phyloP scores from a whole-genome alignment of 257 asterid genomes.

The Nicotiana noctiflora region DNA sequence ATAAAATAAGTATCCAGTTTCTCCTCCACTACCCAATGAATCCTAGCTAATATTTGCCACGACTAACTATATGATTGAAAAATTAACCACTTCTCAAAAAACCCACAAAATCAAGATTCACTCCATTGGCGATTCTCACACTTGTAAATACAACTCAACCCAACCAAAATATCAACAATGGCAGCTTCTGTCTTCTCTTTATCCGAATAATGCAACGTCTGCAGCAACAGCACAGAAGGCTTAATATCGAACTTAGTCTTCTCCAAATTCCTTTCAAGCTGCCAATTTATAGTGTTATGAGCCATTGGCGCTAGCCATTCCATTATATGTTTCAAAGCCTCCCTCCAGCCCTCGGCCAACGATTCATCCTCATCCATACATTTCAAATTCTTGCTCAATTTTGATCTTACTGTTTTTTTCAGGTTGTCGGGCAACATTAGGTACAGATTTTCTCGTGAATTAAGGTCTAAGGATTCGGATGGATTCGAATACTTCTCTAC shows the following conservation, averaged over 20 bases:
- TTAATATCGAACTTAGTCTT: slow-evolving; percentile 49
- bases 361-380: slow-evolving; percentile 32
- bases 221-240: slow-evolving; percentile 44
- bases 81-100: not conserved
- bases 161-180: slow-evolving; percentile 71
- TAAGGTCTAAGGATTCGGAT: slow-evolving; percentile 20
- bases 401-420: slow-evolving; percentile 40
- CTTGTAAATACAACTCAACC: slow-evolving; percentile 64
- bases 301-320: slow-evolving; percentile 86
- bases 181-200: slow-evolving; percentile 88
- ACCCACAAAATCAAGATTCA: not conserved
- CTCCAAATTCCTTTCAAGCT: slow-evolving; percentile 60
- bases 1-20: not conserved
- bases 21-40: not conserved
- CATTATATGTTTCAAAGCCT: slow-evolving; percentile 55
- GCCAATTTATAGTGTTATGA: slow-evolving; percentile 63
- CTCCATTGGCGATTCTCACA: slow-evolving; percentile 38
- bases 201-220: slow-evolving; percentile 73
- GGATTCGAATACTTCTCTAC: slow-evolving; percentile 49
- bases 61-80: not conserved
- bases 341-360: slow-evolving; percentile 77
- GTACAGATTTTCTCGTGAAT: slow-evolving; percentile 43
- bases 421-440: slow-evolving; percentile 70
- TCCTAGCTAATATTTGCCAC: not conserved
- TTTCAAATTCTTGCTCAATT: slow-evolving; percentile 58